These are phyloP conservation scores for Aspergillus hortae DNA, from an alignment of 2,329 filamentous ascomycete species.

Conservation along the genomic window DNA sequence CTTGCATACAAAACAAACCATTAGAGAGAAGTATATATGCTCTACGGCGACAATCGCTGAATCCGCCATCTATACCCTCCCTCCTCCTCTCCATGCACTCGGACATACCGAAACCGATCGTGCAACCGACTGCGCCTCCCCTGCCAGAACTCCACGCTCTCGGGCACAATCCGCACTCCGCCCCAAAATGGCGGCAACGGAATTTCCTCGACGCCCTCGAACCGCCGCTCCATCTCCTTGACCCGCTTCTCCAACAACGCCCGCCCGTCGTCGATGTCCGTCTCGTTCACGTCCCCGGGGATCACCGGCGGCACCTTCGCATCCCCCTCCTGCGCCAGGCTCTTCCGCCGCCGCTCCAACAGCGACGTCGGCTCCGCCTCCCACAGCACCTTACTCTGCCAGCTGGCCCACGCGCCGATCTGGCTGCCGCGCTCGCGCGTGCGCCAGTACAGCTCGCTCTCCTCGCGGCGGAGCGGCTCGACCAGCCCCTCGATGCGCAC, in stretches of 20 bases:
- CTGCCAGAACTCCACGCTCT: conserved; percentile 93
- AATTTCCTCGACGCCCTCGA: conserved; percentile 72
- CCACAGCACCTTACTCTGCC: conserved; percentile 74
- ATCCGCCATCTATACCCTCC: conserved; percentile 44
- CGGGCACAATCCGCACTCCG: conserved; percentile 78
- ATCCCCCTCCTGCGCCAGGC: conserved; percentile 17
- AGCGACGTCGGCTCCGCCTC: conserved; percentile 27
- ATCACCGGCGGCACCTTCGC: conserved; percentile 17
- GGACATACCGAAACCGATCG: conserved; percentile 85
- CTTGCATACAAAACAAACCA: too few relatives aligned
- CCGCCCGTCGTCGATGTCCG: conserved; percentile 61
- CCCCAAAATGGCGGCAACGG: conserved; percentile 95
- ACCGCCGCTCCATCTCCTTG: conserved; percentile 69
- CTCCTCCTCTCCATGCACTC: conserved; percentile 60
- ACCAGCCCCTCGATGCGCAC: conserved; percentile 80
- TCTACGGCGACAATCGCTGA: conserved; percentile 39
- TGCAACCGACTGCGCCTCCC: conserved; percentile 85
- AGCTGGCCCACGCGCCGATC: conserved; percentile 89
- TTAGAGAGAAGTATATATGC: neutral
- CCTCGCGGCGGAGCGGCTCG: conserved; percentile 63
- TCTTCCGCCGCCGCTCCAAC: conserved; percentile 23
- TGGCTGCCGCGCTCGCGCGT: conserved; percentile 72
- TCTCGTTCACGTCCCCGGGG: conserved; percentile 27
- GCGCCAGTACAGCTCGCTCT: conserved; percentile 66
- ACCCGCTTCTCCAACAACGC: conserved; percentile 74